Evolutionary conservation across 257 asterid species (phyloP).

Genomic region (Jacaranda mimosifolia): DNA sequence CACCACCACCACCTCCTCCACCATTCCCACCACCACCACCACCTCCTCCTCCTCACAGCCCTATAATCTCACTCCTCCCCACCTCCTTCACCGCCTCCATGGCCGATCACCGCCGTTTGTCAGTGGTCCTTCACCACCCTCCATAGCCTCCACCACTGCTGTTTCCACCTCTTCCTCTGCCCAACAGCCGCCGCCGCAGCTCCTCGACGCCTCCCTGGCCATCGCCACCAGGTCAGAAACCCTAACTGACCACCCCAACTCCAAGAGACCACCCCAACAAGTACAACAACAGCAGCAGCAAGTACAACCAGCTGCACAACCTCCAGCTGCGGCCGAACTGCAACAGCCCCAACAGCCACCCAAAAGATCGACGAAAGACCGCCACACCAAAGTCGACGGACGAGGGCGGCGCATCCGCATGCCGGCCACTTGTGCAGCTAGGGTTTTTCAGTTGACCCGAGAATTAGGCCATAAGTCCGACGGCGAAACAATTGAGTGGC

Average conservation of each 20-base stretch:
- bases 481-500: slow-evolving; percentile 87
- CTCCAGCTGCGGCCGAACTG: background rate
- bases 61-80: slow-evolving; percentile 43
- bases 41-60: slow-evolving; percentile 30
- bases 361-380: slow-evolving; percentile 73
- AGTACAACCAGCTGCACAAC: slow-evolving; percentile 28
- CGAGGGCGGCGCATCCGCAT: slow-evolving; percentile 86
- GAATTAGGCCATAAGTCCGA: slow-evolving; percentile 81
- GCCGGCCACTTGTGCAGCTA: slow-evolving; percentile 90
- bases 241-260: slow-evolving; percentile 38
- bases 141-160: slow-evolving; percentile 40
- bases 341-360: slow-evolving; percentile 38
- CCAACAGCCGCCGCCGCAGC: slow-evolving; percentile 38
- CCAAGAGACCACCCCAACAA: slow-evolving; percentile 45
- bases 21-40: slow-evolving; percentile 35
- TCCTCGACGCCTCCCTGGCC: slow-evolving; percentile 66
- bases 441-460: slow-evolving; percentile 78
- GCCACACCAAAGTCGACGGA: slow-evolving; percentile 92
- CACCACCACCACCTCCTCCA: slow-evolving; percentile 30
- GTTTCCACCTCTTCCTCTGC: slow-evolving; percentile 31
- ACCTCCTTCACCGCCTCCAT: slow-evolving; percentile 52
- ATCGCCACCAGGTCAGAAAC: slow-evolving; percentile 65
- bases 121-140: slow-evolving; percentile 35
- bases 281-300: slow-evolving; percentile 38
- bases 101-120: slow-evolving; percentile 49